Evolutionary conservation across 495 filamentous ascomycete species (phyloP).

Genomic region (Trichoderma parareesei): DNA sequence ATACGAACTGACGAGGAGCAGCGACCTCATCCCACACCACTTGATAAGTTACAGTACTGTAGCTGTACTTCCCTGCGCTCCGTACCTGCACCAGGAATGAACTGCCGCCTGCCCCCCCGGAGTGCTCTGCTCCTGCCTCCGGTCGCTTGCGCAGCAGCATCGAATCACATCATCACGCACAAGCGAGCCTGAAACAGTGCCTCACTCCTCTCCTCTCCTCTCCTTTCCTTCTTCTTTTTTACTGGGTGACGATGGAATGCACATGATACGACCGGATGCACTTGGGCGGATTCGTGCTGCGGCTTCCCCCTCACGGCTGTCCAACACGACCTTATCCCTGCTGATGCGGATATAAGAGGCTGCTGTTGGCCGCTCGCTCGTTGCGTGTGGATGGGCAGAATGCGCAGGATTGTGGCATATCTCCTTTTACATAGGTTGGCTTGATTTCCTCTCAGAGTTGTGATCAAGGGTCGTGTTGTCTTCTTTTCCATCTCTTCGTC

Average conservation of each 20-base stretch:
- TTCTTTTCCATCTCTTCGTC: not conserved
- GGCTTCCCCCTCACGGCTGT: not conserved
- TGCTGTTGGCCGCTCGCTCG: not conserved
- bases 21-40: too few relatives aligned
- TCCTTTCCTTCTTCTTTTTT: too few relatives aligned
- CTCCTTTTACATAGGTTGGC: not conserved
- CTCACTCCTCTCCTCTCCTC: too few relatives aligned
- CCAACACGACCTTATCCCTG: not conserved
- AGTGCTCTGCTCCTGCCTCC: too few relatives aligned
- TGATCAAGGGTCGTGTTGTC: not conserved
- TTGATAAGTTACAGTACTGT: too few relatives aligned
- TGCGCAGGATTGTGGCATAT: not conserved
- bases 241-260: not conserved
- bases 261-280: not conserved
- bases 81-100: too few relatives aligned
- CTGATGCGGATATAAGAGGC: not conserved
- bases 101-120: too few relatives aligned
- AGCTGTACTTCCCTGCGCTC: too few relatives aligned
- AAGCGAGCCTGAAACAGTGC: too few relatives aligned
- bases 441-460: not conserved
- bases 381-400: not conserved
- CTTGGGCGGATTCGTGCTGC: not conserved
- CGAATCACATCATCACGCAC: too few relatives aligned
- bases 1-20: too few relatives aligned
- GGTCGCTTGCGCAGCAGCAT: too few relatives aligned